Conservation (phyloP, 106 monocot species). For the Ottelia alismoides region DNA sequence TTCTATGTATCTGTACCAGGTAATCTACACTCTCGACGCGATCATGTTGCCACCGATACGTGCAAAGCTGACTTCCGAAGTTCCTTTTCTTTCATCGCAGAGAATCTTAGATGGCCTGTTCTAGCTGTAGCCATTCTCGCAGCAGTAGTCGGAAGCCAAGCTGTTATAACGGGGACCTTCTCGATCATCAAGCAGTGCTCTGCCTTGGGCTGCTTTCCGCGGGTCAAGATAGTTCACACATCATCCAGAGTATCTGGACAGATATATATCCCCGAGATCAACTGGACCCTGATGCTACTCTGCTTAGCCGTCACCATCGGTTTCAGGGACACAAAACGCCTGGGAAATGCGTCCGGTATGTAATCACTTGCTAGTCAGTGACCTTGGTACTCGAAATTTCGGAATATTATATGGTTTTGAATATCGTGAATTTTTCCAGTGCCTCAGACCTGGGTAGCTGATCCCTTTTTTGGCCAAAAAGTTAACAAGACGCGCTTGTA, state of each 20-base stretch:
- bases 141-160: conserved; percentile 65
- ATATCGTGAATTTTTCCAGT: no score
- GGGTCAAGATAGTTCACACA: conserved; percentile 65
- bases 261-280: conserved; percentile 79
- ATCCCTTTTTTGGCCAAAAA: no score
- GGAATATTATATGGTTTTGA: no score
- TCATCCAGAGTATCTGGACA: conserved; percentile 47
- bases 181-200: conserved; percentile 68
- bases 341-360: conserved; percentile 74
- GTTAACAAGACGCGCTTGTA: no score
- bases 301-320: conserved; percentile 54
- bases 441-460: no score
- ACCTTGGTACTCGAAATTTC: no score
- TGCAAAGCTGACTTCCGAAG: neutral
- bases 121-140: conserved; percentile 42
- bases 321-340: conserved; percentile 42
- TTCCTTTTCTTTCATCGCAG: neutral
- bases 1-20: conserved; percentile 77
- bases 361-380: no score
- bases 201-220: conserved; percentile 60
- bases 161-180: conserved; percentile 68
- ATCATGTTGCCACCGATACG: no score
- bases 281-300: conserved; percentile 63
- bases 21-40: neutral
- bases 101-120: conserved; percentile 22